These are phyloP conservation scores for Dendryphion nanum DNA, from an alignment of 2,329 filamentous ascomycete species.

Conservation along the genomic window DNA sequence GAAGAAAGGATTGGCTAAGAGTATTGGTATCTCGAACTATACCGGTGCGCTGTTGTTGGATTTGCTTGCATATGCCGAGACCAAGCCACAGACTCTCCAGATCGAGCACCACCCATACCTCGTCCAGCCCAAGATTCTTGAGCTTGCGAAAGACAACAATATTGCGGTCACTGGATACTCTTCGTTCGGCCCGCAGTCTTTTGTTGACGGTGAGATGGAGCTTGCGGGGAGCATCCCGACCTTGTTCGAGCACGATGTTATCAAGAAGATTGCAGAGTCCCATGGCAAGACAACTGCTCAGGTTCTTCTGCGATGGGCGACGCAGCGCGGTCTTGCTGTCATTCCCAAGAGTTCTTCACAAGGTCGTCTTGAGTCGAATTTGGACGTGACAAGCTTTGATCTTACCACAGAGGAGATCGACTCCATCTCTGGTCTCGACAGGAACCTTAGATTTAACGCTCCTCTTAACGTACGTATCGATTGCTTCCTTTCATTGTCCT, in stretches of 20 bases:
- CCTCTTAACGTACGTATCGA: slow-evolving; percentile 35
- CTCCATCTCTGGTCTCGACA: slow-evolving; percentile 30
- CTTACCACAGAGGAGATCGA: slow-evolving; percentile 27
- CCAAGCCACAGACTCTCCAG: slow-evolving; percentile 36
- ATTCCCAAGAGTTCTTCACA: slow-evolving; percentile 38
- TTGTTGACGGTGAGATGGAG: slow-evolving; percentile 37
- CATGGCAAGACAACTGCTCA: slow-evolving; percentile 70
- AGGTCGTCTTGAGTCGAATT: slow-evolving; percentile 30
- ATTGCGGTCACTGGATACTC: slow-evolving; percentile 39
- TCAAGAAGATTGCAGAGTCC: slow-evolving; percentile 64
- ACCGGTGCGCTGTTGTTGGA: slow-evolving; percentile 47
- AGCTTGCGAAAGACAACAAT: slow-evolving; percentile 31
- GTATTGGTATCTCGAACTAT: slow-evolving; percentile 39
- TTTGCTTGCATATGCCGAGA: slow-evolving; percentile 52
- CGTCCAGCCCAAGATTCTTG: slow-evolving; percentile 32
- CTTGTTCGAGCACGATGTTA: slow-evolving; percentile 51
- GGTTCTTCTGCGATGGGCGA: slow-evolving; percentile 83
- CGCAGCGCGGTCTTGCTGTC: slow-evolving; percentile 57
- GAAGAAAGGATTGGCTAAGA: slow-evolving; percentile 34
- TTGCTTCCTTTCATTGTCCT: neutral
- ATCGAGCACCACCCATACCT: slow-evolving; percentile 42
- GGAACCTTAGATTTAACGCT: slow-evolving; percentile 32
- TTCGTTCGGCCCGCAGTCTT: slow-evolving; percentile 47
- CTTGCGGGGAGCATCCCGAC: slow-evolving; percentile 29
- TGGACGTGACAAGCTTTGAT: slow-evolving; percentile 32